Percentiles rank a stretch among this genome's conserved stretches.
phyloP scores from a whole-genome alignment of 116 monocot genomes.

The Thalassia testudinum region DNA sequence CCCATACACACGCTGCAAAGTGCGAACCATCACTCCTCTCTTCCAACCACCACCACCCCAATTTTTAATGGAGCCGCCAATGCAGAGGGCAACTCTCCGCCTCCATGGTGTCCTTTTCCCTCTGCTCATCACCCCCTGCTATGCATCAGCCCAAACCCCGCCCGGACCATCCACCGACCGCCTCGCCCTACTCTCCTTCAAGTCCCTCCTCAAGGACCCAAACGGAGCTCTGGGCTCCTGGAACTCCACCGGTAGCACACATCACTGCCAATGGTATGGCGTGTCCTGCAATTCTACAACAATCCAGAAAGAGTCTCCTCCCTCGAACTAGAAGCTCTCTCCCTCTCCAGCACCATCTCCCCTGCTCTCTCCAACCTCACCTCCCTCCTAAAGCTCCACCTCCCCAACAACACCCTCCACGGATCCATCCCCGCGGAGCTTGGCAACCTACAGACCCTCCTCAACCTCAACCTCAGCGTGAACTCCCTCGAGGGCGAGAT shows the following conservation, averaged over 20 bases:
- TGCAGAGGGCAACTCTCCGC: too few relatives aligned
- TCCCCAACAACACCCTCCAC: conserved; percentile 1
- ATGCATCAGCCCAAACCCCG: background rate
- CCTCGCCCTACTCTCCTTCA: background rate
- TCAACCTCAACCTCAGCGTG: background rate
- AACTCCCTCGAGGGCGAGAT: conserved; percentile 1
- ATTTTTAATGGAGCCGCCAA: too few relatives aligned
- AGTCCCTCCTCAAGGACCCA: conserved; percentile 1
- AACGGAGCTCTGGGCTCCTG: background rate
- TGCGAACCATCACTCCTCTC: too few relatives aligned
- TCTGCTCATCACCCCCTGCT: too few relatives aligned
- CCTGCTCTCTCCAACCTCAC: conserved; percentile 10
- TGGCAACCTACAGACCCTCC: background rate
- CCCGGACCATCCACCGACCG: background rate
- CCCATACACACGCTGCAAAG: too few relatives aligned
- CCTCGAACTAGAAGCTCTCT: background rate
- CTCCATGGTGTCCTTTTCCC: too few relatives aligned
- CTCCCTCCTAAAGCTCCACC: background rate
- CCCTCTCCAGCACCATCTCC: conserved; percentile 14
- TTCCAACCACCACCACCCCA: too few relatives aligned
- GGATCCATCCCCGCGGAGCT: background rate
- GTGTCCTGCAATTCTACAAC: background rate
- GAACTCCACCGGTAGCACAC: conserved; percentile 1
- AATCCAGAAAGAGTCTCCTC: conserved; percentile 1
- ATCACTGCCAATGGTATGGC: conserved; percentile 4